Conservation (phyloP, 345 rosid genomes). For the Xanthoceras sorbifolium region DNA sequence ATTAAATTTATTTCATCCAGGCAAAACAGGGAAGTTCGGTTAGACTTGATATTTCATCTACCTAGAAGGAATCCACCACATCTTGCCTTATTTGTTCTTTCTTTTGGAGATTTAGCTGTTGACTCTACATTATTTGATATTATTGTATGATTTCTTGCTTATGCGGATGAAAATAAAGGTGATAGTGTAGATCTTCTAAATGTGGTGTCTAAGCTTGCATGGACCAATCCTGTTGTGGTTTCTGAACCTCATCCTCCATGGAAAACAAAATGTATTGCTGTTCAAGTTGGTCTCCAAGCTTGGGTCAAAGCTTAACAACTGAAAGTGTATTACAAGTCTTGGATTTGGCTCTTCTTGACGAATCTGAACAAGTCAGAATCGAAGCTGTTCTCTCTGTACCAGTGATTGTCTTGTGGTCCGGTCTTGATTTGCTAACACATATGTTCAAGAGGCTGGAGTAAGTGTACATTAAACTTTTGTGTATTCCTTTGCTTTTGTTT, state of each 20-base stretch:
- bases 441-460: slow-evolving; percentile 72
- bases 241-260: slow-evolving; percentile 41
- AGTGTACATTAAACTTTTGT: slow-evolving; percentile 37
- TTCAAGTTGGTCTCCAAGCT: slow-evolving; percentile 73
- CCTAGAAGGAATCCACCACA: slow-evolving; percentile 74
- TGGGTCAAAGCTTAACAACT: slow-evolving; percentile 47
- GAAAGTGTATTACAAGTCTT: slow-evolving; percentile 58
- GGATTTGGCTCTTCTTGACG: slow-evolving; percentile 69
- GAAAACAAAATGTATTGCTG: slow-evolving; percentile 64
- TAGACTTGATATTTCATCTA: slow-evolving; percentile 54
- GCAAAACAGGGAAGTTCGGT: slow-evolving; percentile 47
- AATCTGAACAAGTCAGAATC: slow-evolving; percentile 75
- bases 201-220: slow-evolving; percentile 73
- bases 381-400: slow-evolving; percentile 77
- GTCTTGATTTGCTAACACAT: slow-evolving; percentile 48
- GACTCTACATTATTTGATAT: neutral
- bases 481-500: slow-evolving; percentile 1
- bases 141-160: slow-evolving; percentile 11
- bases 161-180: slow-evolving; percentile 25
- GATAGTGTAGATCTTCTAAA: slow-evolving; percentile 42
- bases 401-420: slow-evolving; percentile 60
- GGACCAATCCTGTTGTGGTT: slow-evolving; percentile 58
- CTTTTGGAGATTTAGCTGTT: neutral
- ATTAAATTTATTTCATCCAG: slow-evolving; percentile 45
- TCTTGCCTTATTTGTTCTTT: slow-evolving; percentile 34